phyloP scores from a whole-genome alignment of 2,329 filamentous ascomycete species.

The Aspergillus caelatus region DNA sequence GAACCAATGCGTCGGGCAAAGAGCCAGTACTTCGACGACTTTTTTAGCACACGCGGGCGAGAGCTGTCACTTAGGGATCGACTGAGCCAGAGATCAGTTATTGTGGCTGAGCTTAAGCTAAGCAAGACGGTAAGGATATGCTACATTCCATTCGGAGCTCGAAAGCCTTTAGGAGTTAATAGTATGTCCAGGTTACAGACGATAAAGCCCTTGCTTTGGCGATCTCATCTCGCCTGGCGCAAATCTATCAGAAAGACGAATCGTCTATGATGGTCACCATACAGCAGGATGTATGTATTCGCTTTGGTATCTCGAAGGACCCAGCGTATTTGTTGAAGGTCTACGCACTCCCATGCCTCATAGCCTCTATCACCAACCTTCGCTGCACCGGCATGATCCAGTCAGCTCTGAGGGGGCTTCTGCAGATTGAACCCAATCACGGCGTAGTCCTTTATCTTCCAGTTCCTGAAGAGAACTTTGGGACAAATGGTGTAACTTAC shows the following conservation, averaged over 20 bases:
- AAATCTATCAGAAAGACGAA: constrained; percentile 73
- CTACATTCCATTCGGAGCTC: not conserved
- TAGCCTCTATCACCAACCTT: constrained; percentile 76
- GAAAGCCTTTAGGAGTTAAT: constrained; percentile 21
- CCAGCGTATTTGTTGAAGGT: constrained; percentile 79
- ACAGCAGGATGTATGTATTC: constrained; percentile 73
- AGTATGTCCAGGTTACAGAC: constrained; percentile 58
- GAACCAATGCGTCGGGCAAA: constrained; percentile 33
- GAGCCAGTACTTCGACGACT: constrained; percentile 45
- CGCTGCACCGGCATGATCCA: constrained; percentile 79
- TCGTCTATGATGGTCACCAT: constrained; percentile 74
- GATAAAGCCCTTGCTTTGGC: constrained; percentile 77
- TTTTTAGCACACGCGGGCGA: constrained; percentile 41
- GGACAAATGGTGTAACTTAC: constrained; percentile 70
- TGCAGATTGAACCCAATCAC: constrained; percentile 67
- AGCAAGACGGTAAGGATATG: constrained; percentile 59
- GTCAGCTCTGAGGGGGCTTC: constrained; percentile 69
- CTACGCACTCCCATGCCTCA: constrained; percentile 67
- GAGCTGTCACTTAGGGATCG: constrained; percentile 47
- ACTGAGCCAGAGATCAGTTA: constrained; percentile 58
- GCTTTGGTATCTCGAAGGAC: constrained; percentile 74
- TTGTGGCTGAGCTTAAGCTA: constrained; percentile 66
- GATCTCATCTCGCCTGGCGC: constrained; percentile 71
- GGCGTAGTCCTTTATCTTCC: constrained; percentile 74
- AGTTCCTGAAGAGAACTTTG: constrained; percentile 71